Conservation (phyloP, 352 stramenopile genomes). For the Globisporangium echinulatum region DNA sequence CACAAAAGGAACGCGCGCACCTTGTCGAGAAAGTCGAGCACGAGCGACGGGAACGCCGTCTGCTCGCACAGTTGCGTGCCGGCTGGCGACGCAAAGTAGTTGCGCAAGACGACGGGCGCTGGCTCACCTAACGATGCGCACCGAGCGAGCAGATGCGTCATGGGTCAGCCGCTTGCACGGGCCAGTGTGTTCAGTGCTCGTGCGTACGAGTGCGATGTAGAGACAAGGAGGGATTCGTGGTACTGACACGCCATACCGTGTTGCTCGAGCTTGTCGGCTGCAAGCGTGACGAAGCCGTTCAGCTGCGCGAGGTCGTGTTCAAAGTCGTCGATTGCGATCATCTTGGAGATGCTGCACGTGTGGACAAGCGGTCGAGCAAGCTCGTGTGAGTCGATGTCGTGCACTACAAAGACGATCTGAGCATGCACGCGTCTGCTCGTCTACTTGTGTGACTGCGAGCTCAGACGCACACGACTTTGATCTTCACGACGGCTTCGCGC, state of each 20-base stretch:
- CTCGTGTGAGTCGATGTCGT: background rate
- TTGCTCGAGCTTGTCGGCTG: constrained; percentile 35
- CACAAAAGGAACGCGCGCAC: constrained; percentile 39
- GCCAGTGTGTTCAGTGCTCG: no score
- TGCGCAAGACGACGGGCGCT: constrained; percentile 28
- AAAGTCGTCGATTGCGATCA: constrained; percentile 28
- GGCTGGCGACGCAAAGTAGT: constrained; percentile 41
- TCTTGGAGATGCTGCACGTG: constrained; percentile 35
- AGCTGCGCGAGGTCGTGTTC: constrained; percentile 35
- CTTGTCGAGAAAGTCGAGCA: constrained; percentile 59
- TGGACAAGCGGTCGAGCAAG: background rate
- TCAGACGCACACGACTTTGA: constrained; percentile 42
- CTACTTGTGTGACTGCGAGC: background rate
- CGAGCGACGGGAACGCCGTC: constrained; percentile 57
- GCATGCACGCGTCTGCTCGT: background rate
- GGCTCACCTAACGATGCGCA: constrained; percentile 21
- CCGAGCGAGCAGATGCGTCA: background rate
- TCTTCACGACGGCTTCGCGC: constrained; percentile 35
- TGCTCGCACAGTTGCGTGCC: constrained; percentile 57
- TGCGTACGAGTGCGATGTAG: no score
- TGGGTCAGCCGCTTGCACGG: no score
- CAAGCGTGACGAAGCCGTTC: constrained; percentile 34
- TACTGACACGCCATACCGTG: constrained; percentile 18
- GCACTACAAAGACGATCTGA: no score
- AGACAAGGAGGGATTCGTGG: no score